Evolutionary conservation across 169 alveolate genomes (phyloP), one percentile per base, ranked within the genome.

Genomic region (Sarcocystis neurona): DNA sequence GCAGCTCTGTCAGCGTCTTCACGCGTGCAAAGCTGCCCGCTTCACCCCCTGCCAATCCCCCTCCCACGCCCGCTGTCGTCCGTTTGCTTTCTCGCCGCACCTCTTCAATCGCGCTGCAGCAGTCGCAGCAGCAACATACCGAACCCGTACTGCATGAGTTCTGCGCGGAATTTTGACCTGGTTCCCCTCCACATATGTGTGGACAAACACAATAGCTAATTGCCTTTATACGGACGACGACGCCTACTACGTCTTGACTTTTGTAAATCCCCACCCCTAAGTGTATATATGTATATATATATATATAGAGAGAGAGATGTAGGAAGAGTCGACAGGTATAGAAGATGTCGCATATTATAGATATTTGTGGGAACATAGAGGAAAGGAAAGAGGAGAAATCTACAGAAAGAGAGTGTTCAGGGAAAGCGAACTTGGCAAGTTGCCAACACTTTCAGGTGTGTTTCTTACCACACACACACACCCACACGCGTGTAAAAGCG

Each of bases 41-140:
- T 3, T n/a, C 79, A 0, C 15, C 43, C 66, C 43, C 4, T 10
- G 32, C 32, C 47, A 0, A 15, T 30, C 37, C 53, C 15, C 47
- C 63, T 12, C 88, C 66, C 43, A 8, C 46, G 44, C 50, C 34
- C 34, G 37, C 2, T 30, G 85, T 41, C 20, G 70, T 47, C 37
- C 85, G 85, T 20, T 82, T 82, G 88, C 88, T 82, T 20, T 43
- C 50, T 41, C 66, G 68, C 39, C 70, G 88, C 41, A 82, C 37
- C n/a, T 32, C 58, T 53, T 82, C 88, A 39, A 82, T 82, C 34
- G 68, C 88, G 46, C 88, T 82, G 88, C 48, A n/a, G 39, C 10
- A 78, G 30, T 3, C 2, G 72, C 5, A 34, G 72, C 15, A 23
- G 72, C 2, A 23, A 58, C 15, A 6, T 27, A 6, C 39, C 15